Conservation (phyloP, 2,329 filamentous ascomycete genomes). For the Xylariomycetidae sp. region DNA sequence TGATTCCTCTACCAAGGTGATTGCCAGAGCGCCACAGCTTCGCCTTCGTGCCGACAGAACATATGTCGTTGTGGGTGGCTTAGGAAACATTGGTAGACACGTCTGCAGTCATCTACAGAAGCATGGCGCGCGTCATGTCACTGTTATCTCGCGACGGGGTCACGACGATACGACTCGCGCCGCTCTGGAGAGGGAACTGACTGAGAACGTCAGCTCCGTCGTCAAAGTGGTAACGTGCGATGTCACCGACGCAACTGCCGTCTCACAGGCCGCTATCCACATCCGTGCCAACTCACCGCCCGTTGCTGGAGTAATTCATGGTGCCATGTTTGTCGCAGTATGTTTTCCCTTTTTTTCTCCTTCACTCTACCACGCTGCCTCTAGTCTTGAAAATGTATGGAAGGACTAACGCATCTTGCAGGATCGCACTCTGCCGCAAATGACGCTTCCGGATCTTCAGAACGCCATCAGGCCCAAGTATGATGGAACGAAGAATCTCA, state of each 20-base stretch:
- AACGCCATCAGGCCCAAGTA: slow-evolving; percentile 9
- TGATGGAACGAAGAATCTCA: slow-evolving; percentile 9
- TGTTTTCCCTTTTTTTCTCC: too few species aligned
- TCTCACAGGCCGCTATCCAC: slow-evolving; percentile 11
- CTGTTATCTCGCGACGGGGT: slow-evolving; percentile 24
- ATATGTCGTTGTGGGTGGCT: slow-evolving; percentile 29
- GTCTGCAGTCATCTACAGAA: slow-evolving; percentile 21
- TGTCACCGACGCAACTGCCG: slow-evolving; percentile 21
- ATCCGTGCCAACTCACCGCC: slow-evolving; percentile 5
- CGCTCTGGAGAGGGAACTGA: slow-evolving; percentile 4
- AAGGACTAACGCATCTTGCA: not conserved
- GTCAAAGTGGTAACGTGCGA: slow-evolving; percentile 30
- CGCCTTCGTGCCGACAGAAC: too few species aligned
- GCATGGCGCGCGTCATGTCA: slow-evolving; percentile 26
- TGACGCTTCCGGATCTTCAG: slow-evolving; percentile 10
- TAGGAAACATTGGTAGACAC: slow-evolving; percentile 27
- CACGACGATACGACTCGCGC: slow-evolving; percentile 3
- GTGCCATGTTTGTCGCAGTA: slow-evolving; percentile 3
- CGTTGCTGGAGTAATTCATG: slow-evolving; percentile 9
- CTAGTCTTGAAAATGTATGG: too few species aligned
- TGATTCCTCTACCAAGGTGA: slow-evolving; percentile 10
- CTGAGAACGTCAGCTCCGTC: slow-evolving; percentile 6
- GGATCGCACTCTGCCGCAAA: slow-evolving; percentile 9
- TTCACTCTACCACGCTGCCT: too few species aligned
- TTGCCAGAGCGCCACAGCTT: slow-evolving; percentile 10